Conservation (phyloP, 129 eudicot genomes). For the Erigeron canadensis region DNA sequence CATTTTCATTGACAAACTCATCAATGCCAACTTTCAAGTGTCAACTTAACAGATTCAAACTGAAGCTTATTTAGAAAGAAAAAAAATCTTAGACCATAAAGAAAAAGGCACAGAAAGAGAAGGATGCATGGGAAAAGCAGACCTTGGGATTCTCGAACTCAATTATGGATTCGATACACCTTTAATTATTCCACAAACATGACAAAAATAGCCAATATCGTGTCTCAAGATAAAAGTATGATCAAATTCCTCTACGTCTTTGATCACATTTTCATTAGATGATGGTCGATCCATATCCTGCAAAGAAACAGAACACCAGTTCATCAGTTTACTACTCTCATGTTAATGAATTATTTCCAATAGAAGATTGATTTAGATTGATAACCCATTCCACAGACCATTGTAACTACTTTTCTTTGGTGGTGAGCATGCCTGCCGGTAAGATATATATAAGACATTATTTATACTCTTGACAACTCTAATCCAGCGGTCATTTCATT, state of each 20-base stretch:
- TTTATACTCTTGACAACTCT: neutral
- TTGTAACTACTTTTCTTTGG: neutral
- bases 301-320: neutral
- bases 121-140: neutral
- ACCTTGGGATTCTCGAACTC: neutral
- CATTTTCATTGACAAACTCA: neutral
- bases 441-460: neutral
- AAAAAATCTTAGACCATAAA: no score
- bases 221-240: neutral
- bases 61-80: neutral
- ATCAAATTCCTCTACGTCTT: neutral
- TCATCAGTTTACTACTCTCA: neutral
- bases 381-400: no score
- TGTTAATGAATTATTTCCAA: neutral
- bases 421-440: neutral
- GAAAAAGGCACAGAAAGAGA: neutral
- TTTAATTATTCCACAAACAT: neutral
- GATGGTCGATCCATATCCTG: neutral
- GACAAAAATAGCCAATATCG: neutral
- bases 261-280: neutral
- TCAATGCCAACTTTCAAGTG: no score
- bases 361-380: no score
- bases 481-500: neutral
- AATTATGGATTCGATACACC: neutral
- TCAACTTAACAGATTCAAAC: no score